A percentile compares a stretch with the other conserved stretches of the same genome.
phyloP scores from a whole-genome alignment of 176 grass and related monocot genomes.

The Phoenix dactylifera region DNA sequence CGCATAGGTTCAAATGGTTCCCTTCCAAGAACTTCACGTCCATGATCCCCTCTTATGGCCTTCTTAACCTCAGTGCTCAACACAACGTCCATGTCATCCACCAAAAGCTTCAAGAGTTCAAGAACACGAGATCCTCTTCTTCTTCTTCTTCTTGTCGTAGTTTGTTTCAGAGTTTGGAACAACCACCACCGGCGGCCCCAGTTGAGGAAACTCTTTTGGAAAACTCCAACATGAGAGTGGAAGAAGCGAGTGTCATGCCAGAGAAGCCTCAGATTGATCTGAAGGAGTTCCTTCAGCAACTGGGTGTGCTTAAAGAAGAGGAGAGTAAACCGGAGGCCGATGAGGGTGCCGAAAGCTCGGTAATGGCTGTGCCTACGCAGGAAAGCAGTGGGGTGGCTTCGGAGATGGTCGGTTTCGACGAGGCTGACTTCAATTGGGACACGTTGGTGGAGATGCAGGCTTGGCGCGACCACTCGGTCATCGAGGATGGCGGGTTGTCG shows the following conservation, averaged over 20 bases:
- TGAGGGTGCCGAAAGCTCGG: too few species aligned
- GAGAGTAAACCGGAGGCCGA: slow-evolving; percentile 22
- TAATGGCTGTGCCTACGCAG: background rate
- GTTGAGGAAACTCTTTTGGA: slow-evolving; percentile 3
- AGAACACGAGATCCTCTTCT: slow-evolving; percentile 18
- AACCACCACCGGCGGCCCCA: background rate
- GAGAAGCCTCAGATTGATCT: slow-evolving; percentile 95
- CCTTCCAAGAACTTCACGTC: slow-evolving; percentile 29
- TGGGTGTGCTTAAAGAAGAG: slow-evolving; percentile 51
- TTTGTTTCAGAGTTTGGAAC: slow-evolving; percentile 1
- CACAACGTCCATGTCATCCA: slow-evolving; percentile 98
- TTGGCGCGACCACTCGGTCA: slow-evolving; percentile 27
- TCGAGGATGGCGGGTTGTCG: slow-evolving; percentile 36
- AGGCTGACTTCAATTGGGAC: slow-evolving; percentile 83
- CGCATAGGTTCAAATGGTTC: slow-evolving; percentile 73
- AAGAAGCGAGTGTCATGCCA: background rate
- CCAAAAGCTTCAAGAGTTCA: slow-evolving; percentile 91
- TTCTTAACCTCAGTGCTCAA: slow-evolving; percentile 94
- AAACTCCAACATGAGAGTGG: background rate
- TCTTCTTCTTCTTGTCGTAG: slow-evolving; percentile 2
- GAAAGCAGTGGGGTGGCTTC: slow-evolving; percentile 12
- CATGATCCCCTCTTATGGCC: slow-evolving; percentile 55
- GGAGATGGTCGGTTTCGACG: slow-evolving; percentile 23
- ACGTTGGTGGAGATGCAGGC: slow-evolving; percentile 60
- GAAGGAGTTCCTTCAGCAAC: slow-evolving; percentile 91